Evolutionary conservation across 202 grass and related monocot species (phyloP).

Genomic region (Cymbopogon flexuosus): DNA sequence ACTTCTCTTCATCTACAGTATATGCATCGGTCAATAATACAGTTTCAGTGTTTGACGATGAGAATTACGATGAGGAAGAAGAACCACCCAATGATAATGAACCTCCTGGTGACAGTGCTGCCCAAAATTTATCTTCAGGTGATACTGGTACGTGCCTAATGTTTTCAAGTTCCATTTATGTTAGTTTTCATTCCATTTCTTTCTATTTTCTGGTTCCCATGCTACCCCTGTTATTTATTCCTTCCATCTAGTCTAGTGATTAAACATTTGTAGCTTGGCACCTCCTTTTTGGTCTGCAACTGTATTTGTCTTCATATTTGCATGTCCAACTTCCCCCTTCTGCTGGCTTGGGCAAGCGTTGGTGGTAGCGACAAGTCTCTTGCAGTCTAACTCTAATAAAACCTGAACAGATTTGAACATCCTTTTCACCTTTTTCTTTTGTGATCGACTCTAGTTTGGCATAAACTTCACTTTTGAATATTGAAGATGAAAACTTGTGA

Average conservation of each 20-base stretch:
- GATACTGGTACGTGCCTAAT: conserved; percentile 6
- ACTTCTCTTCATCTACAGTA: conserved; percentile 55
- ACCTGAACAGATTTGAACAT: neutral
- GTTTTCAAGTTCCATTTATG: neutral
- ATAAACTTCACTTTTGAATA: conserved; percentile 16
- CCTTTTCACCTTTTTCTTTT: neutral
- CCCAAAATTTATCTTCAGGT: conserved; percentile 45
- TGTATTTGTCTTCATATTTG: conserved; percentile 2
- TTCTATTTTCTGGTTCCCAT: neutral
- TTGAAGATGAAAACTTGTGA: conserved; percentile 1
- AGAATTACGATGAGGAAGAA: conserved; percentile 90
- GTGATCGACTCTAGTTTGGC: neutral
- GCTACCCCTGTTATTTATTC: neutral
- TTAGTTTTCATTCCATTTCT: neutral
- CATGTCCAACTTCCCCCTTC: neutral
- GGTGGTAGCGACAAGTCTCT: conserved; percentile 17
- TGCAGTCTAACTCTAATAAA: neutral
- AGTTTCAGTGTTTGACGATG: conserved; percentile 77
- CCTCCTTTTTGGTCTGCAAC: neutral
- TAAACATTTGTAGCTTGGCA: conserved; percentile 8
- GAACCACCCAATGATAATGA: conserved; percentile 51
- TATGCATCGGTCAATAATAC: conserved; percentile 48
- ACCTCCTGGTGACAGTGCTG: conserved; percentile 35
- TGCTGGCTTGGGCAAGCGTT: neutral
- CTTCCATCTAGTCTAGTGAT: neutral